phyloP scores from a whole-genome alignment of 1,284 basidiomycete species.

The Sporisorium iseilematis-ciliati region DNA sequence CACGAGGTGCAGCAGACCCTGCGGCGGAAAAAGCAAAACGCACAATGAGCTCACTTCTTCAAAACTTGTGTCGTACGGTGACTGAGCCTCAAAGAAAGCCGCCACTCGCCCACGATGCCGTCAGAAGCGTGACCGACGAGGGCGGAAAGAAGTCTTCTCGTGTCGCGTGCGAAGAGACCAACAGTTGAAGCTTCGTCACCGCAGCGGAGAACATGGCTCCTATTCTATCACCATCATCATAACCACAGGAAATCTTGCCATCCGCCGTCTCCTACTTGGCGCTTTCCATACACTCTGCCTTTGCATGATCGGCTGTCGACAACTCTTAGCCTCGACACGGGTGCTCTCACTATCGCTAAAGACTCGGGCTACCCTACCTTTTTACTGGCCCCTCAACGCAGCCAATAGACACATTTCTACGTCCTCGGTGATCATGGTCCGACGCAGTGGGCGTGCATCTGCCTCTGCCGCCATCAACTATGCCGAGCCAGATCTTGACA shows the following conservation, averaged over 20 bases:
- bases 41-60: slow-evolving; percentile 35
- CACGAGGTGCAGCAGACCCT: slow-evolving; percentile 34
- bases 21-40: slow-evolving; percentile 21
- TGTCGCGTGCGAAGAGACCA: slow-evolving; percentile 14
- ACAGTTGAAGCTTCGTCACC: background rate
- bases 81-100: background rate
- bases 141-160: slow-evolving; percentile 5
- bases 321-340: slow-evolving; percentile 17
- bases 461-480: slow-evolving; percentile 29
- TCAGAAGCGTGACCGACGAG: slow-evolving; percentile 15
- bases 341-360: slow-evolving; percentile 6
- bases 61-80: background rate
- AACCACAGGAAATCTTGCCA: background rate
- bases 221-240: background rate
- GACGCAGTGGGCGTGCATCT: slow-evolving; percentile 36
- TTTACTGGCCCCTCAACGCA: background rate
- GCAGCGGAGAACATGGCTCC: background rate
- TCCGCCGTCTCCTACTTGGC: no score
- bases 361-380: background rate
- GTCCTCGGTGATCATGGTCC: slow-evolving; percentile 19
- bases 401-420: background rate
- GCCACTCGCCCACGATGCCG: background rate
- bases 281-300: background rate
- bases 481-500: slow-evolving; percentile 23
- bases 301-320: slow-evolving; percentile 23